A percentile compares a stretch with the other conserved stretches of the same genome.
Evolutionary conservation across 2,329 filamentous ascomycete species (phyloP).

Genomic region (Triangularia setosa): DNA sequence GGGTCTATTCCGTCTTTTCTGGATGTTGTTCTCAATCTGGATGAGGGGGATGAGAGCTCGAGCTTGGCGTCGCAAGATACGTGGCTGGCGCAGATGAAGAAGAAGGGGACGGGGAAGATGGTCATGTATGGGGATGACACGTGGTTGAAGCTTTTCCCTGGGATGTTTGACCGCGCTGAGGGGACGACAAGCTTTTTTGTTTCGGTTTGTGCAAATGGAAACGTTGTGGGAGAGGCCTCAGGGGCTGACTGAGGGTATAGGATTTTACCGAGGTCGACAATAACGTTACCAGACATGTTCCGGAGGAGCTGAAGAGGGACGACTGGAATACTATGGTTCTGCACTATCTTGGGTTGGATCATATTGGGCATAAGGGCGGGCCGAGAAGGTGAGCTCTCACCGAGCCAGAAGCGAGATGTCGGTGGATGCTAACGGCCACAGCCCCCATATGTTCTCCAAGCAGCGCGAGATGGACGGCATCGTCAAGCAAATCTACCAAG

Average conservation of each 20-base stretch:
- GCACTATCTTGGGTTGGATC: conserved; percentile 92
- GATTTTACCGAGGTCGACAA: conserved; percentile 98
- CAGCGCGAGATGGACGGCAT: conserved; percentile 91
- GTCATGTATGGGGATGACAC: conserved; percentile 98
- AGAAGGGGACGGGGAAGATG: conserved; percentile 66
- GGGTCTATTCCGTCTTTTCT: conserved; percentile 98
- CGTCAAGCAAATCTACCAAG: conserved; percentile 69
- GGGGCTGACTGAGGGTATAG: conserved; percentile 41
- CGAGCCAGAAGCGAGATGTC: neutral
- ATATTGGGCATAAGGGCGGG: conserved; percentile 95
- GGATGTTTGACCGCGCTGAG: conserved; percentile 79
- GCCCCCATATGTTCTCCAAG: conserved; percentile 88
- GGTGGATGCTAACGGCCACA: conserved; percentile 32
- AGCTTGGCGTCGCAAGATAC: conserved; percentile 86
- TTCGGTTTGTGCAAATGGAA: conserved; percentile 52
- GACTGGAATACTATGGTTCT: conserved; percentile 95
- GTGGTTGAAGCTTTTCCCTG: conserved; percentile 94
- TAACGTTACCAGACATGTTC: conserved; percentile 90
- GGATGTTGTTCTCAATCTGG: conserved; percentile 93
- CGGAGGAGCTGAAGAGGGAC: conserved; percentile 65
- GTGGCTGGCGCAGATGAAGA: conserved; percentile 90
- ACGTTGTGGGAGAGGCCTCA: neutral
- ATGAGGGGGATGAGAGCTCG: conserved; percentile 88
- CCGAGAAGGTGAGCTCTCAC: conserved; percentile 61
- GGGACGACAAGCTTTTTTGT: conserved; percentile 98